Evolutionary conservation across 2,329 filamentous ascomycete species (phyloP).

Genomic region (Aspergillus ochraceus): DNA sequence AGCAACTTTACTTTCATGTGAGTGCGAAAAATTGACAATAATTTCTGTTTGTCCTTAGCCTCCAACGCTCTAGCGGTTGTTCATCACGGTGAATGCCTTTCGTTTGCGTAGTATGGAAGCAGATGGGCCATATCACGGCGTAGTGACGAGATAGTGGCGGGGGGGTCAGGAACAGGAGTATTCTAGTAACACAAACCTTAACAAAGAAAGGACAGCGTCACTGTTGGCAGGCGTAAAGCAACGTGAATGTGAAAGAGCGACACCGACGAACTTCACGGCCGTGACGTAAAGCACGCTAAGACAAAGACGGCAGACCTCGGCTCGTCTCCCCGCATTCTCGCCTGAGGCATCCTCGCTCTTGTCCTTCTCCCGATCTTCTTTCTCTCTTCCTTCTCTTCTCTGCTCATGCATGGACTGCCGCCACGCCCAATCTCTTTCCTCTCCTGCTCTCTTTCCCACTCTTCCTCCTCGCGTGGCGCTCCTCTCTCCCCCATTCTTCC

Average conservation of each 20-base stretch:
- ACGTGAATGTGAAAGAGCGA: not conserved
- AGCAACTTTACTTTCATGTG: not conserved
- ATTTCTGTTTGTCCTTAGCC: not conserved
- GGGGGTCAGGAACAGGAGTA: too few relatives aligned
- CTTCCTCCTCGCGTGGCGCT: not conserved
- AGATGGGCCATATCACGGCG: not conserved
- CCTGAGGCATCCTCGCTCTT: not conserved
- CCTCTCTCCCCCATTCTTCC: not conserved
- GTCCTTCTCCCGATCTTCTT: not conserved
- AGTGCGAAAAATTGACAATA: not conserved
- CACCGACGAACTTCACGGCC: not conserved
- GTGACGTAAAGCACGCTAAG: not conserved
- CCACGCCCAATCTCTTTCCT: not conserved
- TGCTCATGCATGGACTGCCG: not conserved
- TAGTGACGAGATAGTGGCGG: not conserved
- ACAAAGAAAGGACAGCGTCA: not conserved
- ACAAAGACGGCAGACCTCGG: slow-evolving; percentile 5
- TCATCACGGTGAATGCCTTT: not conserved
- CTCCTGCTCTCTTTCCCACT: not conserved
- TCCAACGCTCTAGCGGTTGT: too few relatives aligned
- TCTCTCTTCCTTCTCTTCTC: not conserved
- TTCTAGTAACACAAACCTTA: not conserved
- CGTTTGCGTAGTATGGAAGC: not conserved
- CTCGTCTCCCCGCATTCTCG: slow-evolving; percentile 5
- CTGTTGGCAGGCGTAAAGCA: not conserved